A percentile compares a stretch with the other conserved stretches of the same genome.
phyloP scores from a whole-genome alignment of 2,329 filamentous ascomycete species.

The Exophiala calicioides region DNA sequence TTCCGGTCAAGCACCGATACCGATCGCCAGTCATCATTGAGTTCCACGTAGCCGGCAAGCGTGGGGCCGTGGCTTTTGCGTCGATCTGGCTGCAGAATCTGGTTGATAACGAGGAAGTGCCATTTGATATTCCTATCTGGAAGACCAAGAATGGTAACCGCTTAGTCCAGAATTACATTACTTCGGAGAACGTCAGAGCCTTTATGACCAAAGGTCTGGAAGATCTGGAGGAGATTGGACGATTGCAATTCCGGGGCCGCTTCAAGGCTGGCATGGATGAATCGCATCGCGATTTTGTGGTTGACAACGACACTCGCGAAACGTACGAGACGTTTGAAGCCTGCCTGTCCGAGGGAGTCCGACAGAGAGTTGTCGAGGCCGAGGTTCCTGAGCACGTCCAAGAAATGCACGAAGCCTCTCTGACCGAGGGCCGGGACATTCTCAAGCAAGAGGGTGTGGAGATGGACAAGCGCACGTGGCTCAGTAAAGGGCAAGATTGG shows the following conservation, averaged over 20 bases:
- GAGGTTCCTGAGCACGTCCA: slow-evolving; percentile 73
- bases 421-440: slow-evolving; percentile 78
- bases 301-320: slow-evolving; percentile 85
- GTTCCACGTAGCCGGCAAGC: slow-evolving; percentile 70
- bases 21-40: slow-evolving; percentile 88
- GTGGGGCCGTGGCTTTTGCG: slow-evolving; percentile 72
- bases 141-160: slow-evolving; percentile 72
- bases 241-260: slow-evolving; percentile 73
- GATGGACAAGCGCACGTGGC: slow-evolving; percentile 75
- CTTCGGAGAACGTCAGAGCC: slow-evolving; percentile 68
- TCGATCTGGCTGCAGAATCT: slow-evolving; percentile 84
- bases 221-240: slow-evolving; percentile 75
- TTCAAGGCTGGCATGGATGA: slow-evolving; percentile 92
- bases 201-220: slow-evolving; percentile 68
- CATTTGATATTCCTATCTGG: slow-evolving; percentile 90
- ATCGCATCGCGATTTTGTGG: slow-evolving; percentile 78
- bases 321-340: slow-evolving; percentile 95
- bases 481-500: slow-evolving; percentile 82
- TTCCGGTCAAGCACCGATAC: slow-evolving; percentile 89
- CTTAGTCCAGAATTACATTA: slow-evolving; percentile 90
- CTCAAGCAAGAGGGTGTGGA: slow-evolving; percentile 67
- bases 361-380: slow-evolving; percentile 67
- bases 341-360: slow-evolving; percentile 83
- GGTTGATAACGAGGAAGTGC: slow-evolving; percentile 72
- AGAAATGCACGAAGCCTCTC: slow-evolving; percentile 76